A percentile compares a stretch with the other conserved stretches of the same genome.
These are phyloP conservation scores for Panellus pusillus DNA, from an alignment of 768 basidiomycete genomes.

Conservation along the genomic window DNA sequence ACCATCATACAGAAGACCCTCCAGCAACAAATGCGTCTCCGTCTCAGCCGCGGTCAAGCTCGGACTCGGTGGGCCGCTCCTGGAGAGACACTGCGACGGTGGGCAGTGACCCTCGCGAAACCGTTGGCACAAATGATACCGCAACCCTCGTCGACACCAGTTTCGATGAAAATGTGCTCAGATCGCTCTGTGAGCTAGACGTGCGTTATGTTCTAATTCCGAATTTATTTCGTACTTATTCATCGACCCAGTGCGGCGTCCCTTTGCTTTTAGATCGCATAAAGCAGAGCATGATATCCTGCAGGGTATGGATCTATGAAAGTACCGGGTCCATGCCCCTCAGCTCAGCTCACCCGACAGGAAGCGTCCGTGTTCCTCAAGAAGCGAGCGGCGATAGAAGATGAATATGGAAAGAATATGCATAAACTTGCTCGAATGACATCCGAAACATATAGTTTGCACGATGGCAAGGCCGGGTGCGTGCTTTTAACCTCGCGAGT, in stretches of 20 bases:
- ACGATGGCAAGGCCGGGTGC: slow-evolving; percentile 95
- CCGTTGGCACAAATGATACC: slow-evolving; percentile 41
- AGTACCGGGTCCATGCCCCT: background rate
- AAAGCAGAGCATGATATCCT: slow-evolving; percentile 94
- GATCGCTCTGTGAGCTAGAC: slow-evolving; percentile 92
- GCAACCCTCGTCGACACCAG: slow-evolving; percentile 72
- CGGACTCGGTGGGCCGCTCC: slow-evolving; percentile 54
- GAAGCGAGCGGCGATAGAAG: slow-evolving; percentile 89
- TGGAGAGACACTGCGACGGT: slow-evolving; percentile 57
- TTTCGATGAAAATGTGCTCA: slow-evolving; percentile 90
- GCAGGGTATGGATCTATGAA: slow-evolving; percentile 59
- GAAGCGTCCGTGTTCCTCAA: slow-evolving; percentile 93
- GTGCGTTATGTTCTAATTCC: slow-evolving; percentile 49
- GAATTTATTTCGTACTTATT: slow-evolving; percentile 2
- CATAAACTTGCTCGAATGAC: slow-evolving; percentile 81
- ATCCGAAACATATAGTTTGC: slow-evolving; percentile 78
- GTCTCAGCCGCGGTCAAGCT: slow-evolving; percentile 62
- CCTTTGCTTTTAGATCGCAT: slow-evolving; percentile 92
- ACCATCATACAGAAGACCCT: slow-evolving; percentile 40
- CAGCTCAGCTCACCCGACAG: slow-evolving; percentile 39
- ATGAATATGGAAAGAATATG: slow-evolving; percentile 88
- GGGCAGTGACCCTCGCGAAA: slow-evolving; percentile 50
- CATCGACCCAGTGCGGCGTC: slow-evolving; percentile 72
- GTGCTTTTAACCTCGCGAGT: slow-evolving; percentile 24
- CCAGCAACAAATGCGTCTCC: slow-evolving; percentile 45